A percentile compares a stretch with the other conserved stretches of the same genome.
These are phyloP conservation scores for Metarhizium guizhouense DNA, from an alignment of 2,329 filamentous ascomycete species.

Conservation along the genomic window DNA sequence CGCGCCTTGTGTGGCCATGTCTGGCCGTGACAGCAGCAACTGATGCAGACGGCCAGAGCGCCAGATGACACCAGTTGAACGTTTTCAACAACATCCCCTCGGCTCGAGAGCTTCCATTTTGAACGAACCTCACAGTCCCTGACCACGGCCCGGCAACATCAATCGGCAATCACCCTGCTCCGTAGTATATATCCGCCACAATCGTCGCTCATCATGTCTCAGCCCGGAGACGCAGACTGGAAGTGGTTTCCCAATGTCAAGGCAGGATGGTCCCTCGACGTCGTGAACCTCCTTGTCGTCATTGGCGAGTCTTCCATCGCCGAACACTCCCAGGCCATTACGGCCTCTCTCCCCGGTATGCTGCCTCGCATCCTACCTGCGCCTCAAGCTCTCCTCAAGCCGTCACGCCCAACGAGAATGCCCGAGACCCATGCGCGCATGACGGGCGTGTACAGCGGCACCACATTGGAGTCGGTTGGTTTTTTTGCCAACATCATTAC, in stretches of 20 bases:
- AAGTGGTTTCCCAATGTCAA: slow-evolving; percentile 35
- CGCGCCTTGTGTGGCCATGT: no score
- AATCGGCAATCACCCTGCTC: no score
- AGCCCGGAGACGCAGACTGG: slow-evolving; percentile 17
- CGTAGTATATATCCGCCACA: no score
- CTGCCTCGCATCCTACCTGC: slow-evolving; percentile 53
- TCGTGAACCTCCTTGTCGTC: slow-evolving; percentile 54
- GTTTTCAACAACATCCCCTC: no score
- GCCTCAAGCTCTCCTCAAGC: slow-evolving; percentile 52
- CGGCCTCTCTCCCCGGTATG: slow-evolving; percentile 47
- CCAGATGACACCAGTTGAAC: no score
- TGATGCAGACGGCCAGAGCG: neutral
- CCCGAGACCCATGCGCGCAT: slow-evolving; percentile 46
- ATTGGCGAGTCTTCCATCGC: slow-evolving; percentile 52
- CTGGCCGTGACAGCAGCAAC: neutral
- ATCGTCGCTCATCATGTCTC: slow-evolving; percentile 13
- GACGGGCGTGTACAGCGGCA: slow-evolving; percentile 49
- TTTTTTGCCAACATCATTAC: slow-evolving; percentile 56
- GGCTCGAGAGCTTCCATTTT: no score
- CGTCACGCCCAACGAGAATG: slow-evolving; percentile 44
- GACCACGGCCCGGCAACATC: no score
- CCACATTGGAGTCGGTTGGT: slow-evolving; percentile 43
- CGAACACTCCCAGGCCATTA: slow-evolving; percentile 49
- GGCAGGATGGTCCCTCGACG: slow-evolving; percentile 46
- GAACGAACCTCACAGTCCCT: no score